Evolutionary conservation across 1,284 basidiomycete genomes (phyloP).

Genomic region (Porphyrellus sp.): DNA sequence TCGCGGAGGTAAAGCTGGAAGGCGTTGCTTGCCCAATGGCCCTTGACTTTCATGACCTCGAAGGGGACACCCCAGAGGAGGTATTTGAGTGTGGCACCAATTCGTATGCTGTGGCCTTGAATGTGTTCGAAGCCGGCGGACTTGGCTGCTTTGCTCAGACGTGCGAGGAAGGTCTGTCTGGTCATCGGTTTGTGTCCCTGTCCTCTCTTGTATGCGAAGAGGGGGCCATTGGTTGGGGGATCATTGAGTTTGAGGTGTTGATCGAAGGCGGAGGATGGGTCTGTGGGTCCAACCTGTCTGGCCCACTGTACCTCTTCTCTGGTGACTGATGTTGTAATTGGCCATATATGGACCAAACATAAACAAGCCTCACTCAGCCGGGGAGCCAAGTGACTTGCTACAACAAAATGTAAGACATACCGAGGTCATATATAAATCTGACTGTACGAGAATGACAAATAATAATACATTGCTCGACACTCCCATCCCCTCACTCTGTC

Average conservation of each 20-base stretch:
- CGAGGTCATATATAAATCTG: no score
- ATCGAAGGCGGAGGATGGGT: background rate
- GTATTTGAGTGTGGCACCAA: background rate
- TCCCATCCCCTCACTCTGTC: no score
- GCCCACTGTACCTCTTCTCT: background rate
- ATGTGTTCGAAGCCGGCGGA: background rate
- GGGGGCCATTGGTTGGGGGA: background rate
- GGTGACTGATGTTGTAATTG: no score
- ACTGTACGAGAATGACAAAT: no score
- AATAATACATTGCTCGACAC: no score
- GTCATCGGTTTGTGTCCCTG: background rate
- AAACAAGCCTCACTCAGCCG: no score
- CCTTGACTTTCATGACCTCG: background rate
- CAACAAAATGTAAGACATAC: no score
- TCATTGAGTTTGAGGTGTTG: background rate
- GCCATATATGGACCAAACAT: no score
- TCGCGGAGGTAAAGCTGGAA: background rate
- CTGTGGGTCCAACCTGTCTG: background rate
- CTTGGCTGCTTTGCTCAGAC: background rate
- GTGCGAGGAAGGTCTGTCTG: background rate
- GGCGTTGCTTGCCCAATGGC: background rate
- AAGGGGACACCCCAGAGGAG: background rate
- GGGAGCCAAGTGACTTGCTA: no score
- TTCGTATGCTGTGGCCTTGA: background rate
- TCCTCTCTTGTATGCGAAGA: background rate